Conservation (phyloP, 148 eudicot species). For the Camellia granthamiana region DNA sequence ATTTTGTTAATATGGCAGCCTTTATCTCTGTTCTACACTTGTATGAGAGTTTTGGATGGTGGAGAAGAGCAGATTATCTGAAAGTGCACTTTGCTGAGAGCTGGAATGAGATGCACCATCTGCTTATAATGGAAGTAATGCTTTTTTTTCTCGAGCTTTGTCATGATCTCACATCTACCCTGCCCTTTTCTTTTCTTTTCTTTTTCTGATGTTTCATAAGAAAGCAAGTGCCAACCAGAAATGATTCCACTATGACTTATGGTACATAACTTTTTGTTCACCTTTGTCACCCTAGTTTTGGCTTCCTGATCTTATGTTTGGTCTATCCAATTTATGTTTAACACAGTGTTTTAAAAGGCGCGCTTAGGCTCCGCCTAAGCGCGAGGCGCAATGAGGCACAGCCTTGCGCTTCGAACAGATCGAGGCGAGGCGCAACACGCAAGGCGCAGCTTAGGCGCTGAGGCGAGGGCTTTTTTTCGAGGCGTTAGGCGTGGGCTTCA, state of each 20-base stretch:
- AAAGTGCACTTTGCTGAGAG: constrained; percentile 99
- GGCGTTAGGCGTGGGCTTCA: too few species aligned
- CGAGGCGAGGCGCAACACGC: too few species aligned
- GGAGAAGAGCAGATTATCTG: constrained; percentile 96
- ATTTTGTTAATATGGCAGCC: constrained; percentile 47
- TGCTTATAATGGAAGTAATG: constrained; percentile 96
- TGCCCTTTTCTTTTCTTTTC: background rate
- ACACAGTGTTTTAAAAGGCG: too few species aligned
- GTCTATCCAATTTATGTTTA: background rate
- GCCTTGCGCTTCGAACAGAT: too few species aligned
- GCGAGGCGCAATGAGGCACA: too few species aligned
- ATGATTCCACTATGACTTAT: background rate
- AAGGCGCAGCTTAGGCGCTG: too few species aligned
- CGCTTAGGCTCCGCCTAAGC: too few species aligned
- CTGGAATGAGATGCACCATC: constrained; percentile 99
- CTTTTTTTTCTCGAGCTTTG: constrained; percentile 13
- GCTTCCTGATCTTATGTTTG: background rate
- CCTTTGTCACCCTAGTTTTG: background rate
- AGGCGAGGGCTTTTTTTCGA: too few species aligned
- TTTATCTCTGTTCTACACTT: constrained; percentile 91
- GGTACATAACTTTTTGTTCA: background rate
- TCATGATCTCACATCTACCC: background rate
- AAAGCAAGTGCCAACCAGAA: background rate
- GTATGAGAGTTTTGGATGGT: constrained; percentile 98
- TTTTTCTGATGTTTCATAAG: background rate